These are phyloP conservation scores for Verticillium nonalfalfae DNA, from an alignment of 2,329 filamentous ascomycete genomes.

Conservation along the genomic window DNA sequence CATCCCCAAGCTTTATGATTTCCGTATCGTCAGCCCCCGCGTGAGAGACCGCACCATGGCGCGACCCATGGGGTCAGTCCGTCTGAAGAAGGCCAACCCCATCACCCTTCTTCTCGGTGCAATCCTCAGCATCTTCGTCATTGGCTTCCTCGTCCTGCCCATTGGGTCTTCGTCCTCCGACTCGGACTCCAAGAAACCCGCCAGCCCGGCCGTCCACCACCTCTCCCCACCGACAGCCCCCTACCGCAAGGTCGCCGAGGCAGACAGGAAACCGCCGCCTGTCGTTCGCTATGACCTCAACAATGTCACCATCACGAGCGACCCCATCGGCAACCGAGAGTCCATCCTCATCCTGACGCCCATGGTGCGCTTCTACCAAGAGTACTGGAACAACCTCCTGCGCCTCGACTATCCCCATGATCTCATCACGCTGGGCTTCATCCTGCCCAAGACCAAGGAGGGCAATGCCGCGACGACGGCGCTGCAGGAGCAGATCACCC, in stretches of 20 bases:
- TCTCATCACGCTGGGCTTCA: constrained; percentile 91
- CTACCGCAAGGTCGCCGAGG: constrained; percentile 41
- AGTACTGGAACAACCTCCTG: constrained; percentile 91
- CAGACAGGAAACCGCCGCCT: constrained; percentile 62
- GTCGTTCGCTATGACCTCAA: constrained; percentile 94
- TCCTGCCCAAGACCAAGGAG: constrained; percentile 88
- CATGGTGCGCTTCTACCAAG: constrained; percentile 85
- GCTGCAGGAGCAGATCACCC: constrained; percentile 77
- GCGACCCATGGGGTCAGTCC: constrained; percentile 55
- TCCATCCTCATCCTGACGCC: constrained; percentile 88
- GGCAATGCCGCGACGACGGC: constrained; percentile 80
- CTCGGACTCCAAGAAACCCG: constrained; percentile 39
- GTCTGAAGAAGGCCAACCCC: constrained; percentile 75
- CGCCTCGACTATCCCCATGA: constrained; percentile 85
- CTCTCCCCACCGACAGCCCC: constrained; percentile 36
- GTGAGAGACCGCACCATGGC: constrained; percentile 32
- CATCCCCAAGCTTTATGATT: background rate
- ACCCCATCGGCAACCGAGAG: constrained; percentile 74
- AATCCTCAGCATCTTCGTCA: constrained; percentile 65
- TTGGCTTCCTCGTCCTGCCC: constrained; percentile 55
- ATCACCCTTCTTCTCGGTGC: constrained; percentile 67
- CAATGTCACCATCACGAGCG: constrained; percentile 76
- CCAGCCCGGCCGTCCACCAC: constrained; percentile 36
- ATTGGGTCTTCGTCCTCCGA: constrained; percentile 39
- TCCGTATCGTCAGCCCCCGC: background rate